Base-by-base conservation (phyloP, 2,329 filamentous ascomycete species). In the Colletotrichum navitas region DNA sequence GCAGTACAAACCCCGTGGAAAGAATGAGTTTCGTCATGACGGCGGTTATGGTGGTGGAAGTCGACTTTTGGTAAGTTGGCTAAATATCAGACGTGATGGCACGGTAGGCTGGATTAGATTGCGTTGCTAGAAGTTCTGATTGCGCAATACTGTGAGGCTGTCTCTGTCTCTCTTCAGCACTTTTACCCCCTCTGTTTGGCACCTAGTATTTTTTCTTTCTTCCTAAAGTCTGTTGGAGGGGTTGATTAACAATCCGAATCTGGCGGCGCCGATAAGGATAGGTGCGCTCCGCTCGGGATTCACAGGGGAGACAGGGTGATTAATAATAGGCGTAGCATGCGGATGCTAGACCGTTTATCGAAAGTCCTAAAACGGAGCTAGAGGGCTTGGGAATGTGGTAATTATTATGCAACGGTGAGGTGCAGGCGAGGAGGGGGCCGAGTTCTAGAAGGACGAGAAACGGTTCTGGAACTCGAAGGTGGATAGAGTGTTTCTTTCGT, bases 21-120 rank as follows among this genome's bases (percentile, higher is more conserved):
- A 97, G 89, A 75, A 97, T 88, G 79, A 97, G 86, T 85, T 94
- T 94, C 85, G 94, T 94, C 86, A 88, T 91, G 79, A 74, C 80
- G 78, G 67, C 21, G 47, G 16, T 52, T 49, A 4, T n/a, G 16
- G 55, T 68, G 41, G 11, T 60, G n/a, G 32, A 36, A 68, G 39
- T 10, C 32, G 16, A 52, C 11, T 29, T 51, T 41, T 51, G 47
- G 32, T 26, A 24, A n/a, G 16, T 29, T 52, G n/a, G 51, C 29
- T 36, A 24, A 54, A 68, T 21, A 39, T 47, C 39, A 47, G 65
- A 34, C 51, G 58, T 36, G 32, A 24, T n/a, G 24, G 47, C 36
- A 16, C 21, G 12, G 45, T 24, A 54, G 59, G 51, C 34, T 16
- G 52, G 34, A 36, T 24, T 36, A 41, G 64, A 59, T 71, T 54